Evolutionary conservation across 352 stramenopile genomes (phyloP).

Genomic region (Phytophthora sp.): DNA sequence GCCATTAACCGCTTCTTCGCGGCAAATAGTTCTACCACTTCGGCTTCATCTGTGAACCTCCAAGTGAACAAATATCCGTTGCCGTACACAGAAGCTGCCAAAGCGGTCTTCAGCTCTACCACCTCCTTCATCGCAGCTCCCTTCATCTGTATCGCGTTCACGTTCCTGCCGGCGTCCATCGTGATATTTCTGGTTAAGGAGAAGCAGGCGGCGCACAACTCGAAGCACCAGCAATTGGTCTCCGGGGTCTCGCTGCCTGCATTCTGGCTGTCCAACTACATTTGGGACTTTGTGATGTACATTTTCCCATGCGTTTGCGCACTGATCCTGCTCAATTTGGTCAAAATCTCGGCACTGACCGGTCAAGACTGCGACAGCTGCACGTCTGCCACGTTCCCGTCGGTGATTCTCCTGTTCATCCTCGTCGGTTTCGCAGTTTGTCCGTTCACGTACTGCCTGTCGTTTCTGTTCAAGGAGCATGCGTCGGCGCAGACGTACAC

Average conservation of each 20-base stretch:
- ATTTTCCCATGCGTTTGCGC: slow-evolving; percentile 52
- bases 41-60: slow-evolving; percentile 20
- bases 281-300: slow-evolving; percentile 95
- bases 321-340: slow-evolving; percentile 48
- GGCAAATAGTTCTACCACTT: slow-evolving; percentile 16
- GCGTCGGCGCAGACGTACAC: slow-evolving; percentile 61
- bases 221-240: slow-evolving; percentile 96
- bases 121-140: slow-evolving; percentile 64
- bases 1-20: slow-evolving; percentile 58
- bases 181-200: slow-evolving; percentile 96
- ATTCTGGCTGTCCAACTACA: slow-evolving; percentile 96
- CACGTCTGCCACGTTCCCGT: slow-evolving; percentile 39
- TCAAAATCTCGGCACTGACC: slow-evolving; percentile 48
- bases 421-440: slow-evolving; percentile 58
- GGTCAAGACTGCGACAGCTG: slow-evolving; percentile 53
- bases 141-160: slow-evolving; percentile 90
- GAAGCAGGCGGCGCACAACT: slow-evolving; percentile 84
- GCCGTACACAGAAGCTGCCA: slow-evolving; percentile 39
- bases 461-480: slow-evolving; percentile 63
- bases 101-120: slow-evolving; percentile 41
- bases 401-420: slow-evolving; percentile 59
- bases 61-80: slow-evolving; percentile 57
- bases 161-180: slow-evolving; percentile 88
- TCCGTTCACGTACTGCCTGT: no score
- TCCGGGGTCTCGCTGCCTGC: slow-evolving; percentile 90